phyloP scores from a whole-genome alignment of 2,329 filamentous ascomycete genomes.

The Aspergillus pseudotamarii region DNA sequence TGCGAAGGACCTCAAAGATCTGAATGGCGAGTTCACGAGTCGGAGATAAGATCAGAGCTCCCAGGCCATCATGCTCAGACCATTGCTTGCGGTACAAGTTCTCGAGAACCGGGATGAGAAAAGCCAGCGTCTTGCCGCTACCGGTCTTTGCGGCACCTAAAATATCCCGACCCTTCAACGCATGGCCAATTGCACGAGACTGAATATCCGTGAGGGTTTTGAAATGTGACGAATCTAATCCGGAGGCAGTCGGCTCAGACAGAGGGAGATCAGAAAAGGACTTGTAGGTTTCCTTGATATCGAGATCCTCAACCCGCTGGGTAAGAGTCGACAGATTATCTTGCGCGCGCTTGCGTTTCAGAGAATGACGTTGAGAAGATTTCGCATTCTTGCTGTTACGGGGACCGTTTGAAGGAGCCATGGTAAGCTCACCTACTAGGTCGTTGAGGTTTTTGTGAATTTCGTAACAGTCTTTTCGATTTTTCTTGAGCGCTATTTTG shows the following conservation, averaged over 20 bases:
- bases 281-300: constrained; percentile 55
- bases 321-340: constrained; percentile 46
- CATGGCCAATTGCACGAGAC: constrained; percentile 81
- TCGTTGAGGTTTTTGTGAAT: constrained; percentile 22
- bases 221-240: constrained; percentile 85
- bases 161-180: constrained; percentile 82
- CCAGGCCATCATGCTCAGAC: constrained; percentile 87
- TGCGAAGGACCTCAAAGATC: constrained; percentile 91
- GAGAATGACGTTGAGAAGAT: constrained; percentile 29
- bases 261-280: constrained; percentile 84
- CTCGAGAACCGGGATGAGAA: constrained; percentile 88
- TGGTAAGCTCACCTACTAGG: constrained; percentile 22
- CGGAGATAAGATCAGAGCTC: constrained; percentile 88
- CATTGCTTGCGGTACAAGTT: constrained; percentile 87
- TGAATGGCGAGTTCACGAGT: constrained; percentile 95
- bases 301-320: constrained; percentile 49
- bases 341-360: constrained; percentile 52
- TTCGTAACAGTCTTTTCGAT: neutral
- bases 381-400: constrained; percentile 34
- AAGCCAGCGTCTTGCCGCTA: constrained; percentile 92
- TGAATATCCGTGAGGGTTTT: constrained; percentile 91
- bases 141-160: constrained; percentile 94
- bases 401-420: constrained; percentile 35
- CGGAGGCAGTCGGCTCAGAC: constrained; percentile 75
- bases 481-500: constrained; percentile 11